Evolutionary conservation across 352 stramenopile genomes (phyloP), one percentile per base, ranked within the genome.

Genomic region (Phytopythium chamaehyphon): DNA sequence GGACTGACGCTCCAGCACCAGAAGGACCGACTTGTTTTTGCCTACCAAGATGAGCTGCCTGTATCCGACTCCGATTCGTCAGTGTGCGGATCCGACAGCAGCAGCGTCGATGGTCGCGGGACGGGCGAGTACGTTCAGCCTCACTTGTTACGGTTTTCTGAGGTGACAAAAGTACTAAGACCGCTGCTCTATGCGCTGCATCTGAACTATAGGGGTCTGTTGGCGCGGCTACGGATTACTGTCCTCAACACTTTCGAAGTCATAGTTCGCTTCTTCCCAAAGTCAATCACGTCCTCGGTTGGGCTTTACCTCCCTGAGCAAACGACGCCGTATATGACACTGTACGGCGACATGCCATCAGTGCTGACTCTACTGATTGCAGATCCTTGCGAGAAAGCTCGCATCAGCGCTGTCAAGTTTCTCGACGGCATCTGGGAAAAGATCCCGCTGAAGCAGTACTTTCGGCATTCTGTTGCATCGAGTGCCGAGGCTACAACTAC

Each of bases 391-490:
- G 84, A 95, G 28, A 83, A 74, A 40, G 82, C 79, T 26, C 80
- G 82, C 0, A 71, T 91, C 40, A 71, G 71, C 8, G 82, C 77
- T 8, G 74, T 76, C n/a, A 88, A 84, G 59, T 90, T 90, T 48
- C 62, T 95, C 37, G 84, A 95, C n/a, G 59, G 63, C 10, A 80
- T 91, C 39, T 93, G 82, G 80, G 77, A 89, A 38, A 82, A 90
- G 54, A 85, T 93, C 24, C 82, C 82, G 18, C 40, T 93, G 22
- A 90, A 90, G 64, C 66, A 87, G 51, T 93, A 89, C 55, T 90
- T 93, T 40, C 75, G 82, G 23, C 75, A 80, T 42, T 53, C 64
- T 16, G 19, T 12, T 15, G 3, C 19, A 21, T 76, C 65, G 3
- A 79, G 59, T 38, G 55, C 66, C 35, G 64, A 72, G 24, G 67